A percentile compares a stretch with the other conserved stretches of the same genome.
These are phyloP conservation scores for Lotmaria passim DNA, from an alignment of 208 protist genomes.

Conservation along the genomic window DNA sequence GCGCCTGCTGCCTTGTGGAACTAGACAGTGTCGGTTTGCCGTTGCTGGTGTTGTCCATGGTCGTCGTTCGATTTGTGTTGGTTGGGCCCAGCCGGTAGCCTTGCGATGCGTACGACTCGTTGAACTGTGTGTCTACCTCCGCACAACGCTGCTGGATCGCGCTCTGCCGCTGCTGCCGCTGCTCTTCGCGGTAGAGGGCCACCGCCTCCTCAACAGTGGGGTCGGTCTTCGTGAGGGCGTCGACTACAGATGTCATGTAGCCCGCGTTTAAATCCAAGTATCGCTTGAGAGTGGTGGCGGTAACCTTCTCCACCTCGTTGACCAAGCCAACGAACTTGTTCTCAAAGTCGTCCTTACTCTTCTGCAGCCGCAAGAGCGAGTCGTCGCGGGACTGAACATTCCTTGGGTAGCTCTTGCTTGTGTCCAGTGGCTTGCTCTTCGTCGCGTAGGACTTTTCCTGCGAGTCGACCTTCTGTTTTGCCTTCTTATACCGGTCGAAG, in stretches of 20 bases:
- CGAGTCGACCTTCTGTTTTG: conserved; percentile 46
- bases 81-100: conserved; percentile 5
- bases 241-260: conserved; percentile 55
- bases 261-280: conserved; percentile 59
- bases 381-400: conserved; percentile 32
- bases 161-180: conserved; percentile 19
- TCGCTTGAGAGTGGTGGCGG: conserved; percentile 36
- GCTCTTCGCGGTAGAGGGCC: conserved; percentile 31
- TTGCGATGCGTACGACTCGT: not conserved
- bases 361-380: conserved; percentile 21
- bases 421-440: conserved; percentile 45
- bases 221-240: conserved; percentile 45
- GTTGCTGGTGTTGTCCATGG: not conserved
- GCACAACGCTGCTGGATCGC: conserved; percentile 13
- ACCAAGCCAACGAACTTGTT: conserved; percentile 35
- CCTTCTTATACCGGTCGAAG: conserved; percentile 32
- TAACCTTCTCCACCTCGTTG: conserved; percentile 37
- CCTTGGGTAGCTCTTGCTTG: conserved; percentile 39
- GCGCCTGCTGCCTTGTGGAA: not conserved
- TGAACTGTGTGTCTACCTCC: conserved; percentile 3
- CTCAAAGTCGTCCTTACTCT: conserved; percentile 32
- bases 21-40: not conserved
- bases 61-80: not conserved
- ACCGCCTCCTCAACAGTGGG: conserved; percentile 38
- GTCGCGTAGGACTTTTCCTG: conserved; percentile 50